Percentiles rank a stretch among this genome's conserved stretches.
Conservation (phyloP, 176 grass and related monocot species). For the Neostapfia colusana region DNA sequence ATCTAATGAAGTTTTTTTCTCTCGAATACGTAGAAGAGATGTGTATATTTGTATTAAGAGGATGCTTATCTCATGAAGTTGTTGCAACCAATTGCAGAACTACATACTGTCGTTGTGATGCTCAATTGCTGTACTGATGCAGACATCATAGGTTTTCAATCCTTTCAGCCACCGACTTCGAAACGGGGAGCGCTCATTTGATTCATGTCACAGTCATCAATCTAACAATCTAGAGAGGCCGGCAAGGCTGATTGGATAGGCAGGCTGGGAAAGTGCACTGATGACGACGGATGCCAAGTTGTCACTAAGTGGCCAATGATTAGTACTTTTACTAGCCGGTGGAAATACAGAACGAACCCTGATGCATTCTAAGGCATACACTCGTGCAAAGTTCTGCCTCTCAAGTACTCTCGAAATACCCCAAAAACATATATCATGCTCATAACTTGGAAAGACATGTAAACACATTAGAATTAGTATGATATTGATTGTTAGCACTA, state of each 20-base stretch:
- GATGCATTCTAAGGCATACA: too few relatives aligned
- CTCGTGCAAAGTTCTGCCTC: too few relatives aligned
- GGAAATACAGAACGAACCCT: background rate
- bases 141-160: slow-evolving; percentile 22
- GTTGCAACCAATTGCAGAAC: slow-evolving; percentile 23
- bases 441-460: too few relatives aligned
- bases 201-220: slow-evolving; percentile 7
- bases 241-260: slow-evolving; percentile 23
- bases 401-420: too few relatives aligned
- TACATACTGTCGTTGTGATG: background rate
- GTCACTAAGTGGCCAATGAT: slow-evolving; percentile 3
- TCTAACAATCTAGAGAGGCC: slow-evolving; percentile 24
- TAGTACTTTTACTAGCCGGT: background rate
- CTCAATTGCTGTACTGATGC: slow-evolving; percentile 47
- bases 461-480: too few relatives aligned
- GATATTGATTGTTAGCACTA: too few relatives aligned
- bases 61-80: background rate
- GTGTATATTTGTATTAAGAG: too few relatives aligned
- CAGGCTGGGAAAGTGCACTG: slow-evolving; percentile 6
- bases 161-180: slow-evolving; percentile 22
- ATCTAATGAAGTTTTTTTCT: too few relatives aligned
- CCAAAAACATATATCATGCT: too few relatives aligned
- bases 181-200: slow-evolving; percentile 17
- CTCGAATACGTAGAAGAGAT: too few relatives aligned
- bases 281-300: slow-evolving; percentile 12